Evolutionary conservation across 2,329 filamentous ascomycete species (phyloP).

Genomic region (Sporothrix phasma): DNA sequence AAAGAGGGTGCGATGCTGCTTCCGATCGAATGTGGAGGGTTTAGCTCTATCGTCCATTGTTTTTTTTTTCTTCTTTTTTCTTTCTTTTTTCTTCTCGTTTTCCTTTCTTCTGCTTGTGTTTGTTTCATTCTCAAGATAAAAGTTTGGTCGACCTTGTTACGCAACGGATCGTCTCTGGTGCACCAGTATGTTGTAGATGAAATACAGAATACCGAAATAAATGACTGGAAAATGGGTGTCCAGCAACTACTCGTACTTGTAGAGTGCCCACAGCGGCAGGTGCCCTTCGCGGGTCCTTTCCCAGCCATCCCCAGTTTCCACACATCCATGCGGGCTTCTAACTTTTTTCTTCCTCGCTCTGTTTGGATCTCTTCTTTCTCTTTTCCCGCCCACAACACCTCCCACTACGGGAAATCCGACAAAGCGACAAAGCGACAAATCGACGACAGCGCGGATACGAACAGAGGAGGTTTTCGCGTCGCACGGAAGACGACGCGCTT

Average conservation of each 20-base stretch:
- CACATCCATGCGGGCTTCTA: not conserved
- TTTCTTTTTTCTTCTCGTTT: too few species aligned
- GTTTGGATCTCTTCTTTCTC: not conserved
- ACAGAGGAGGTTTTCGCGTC: slow-evolving; percentile 1
- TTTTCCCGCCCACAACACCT: not conserved
- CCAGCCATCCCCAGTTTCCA: slow-evolving; percentile 12
- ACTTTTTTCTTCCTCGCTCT: slow-evolving; percentile 6
- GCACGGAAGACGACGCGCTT: slow-evolving; percentile 2
- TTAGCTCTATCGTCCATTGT: not conserved
- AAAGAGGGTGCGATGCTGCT: slow-evolving; percentile 6
- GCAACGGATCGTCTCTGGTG: not conserved
- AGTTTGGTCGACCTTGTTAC: not conserved
- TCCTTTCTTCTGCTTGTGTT: too few species aligned
- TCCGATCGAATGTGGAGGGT: not conserved
- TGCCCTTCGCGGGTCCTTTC: slow-evolving; percentile 11
- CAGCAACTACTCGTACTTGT: not conserved
- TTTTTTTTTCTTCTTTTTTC: too few species aligned
- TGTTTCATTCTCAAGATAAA: not conserved
- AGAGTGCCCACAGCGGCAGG: not conserved
- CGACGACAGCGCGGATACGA: slow-evolving; percentile 2
- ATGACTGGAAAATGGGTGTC: not conserved
- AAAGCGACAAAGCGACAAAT: not conserved
- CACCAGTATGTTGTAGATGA: not conserved
- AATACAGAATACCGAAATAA: too few species aligned
- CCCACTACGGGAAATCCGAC: slow-evolving; percentile 7